Base-by-base conservation (phyloP, 2,329 filamentous ascomycete genomes). In the Paraphaeosphaeria sporulosa region DNA sequence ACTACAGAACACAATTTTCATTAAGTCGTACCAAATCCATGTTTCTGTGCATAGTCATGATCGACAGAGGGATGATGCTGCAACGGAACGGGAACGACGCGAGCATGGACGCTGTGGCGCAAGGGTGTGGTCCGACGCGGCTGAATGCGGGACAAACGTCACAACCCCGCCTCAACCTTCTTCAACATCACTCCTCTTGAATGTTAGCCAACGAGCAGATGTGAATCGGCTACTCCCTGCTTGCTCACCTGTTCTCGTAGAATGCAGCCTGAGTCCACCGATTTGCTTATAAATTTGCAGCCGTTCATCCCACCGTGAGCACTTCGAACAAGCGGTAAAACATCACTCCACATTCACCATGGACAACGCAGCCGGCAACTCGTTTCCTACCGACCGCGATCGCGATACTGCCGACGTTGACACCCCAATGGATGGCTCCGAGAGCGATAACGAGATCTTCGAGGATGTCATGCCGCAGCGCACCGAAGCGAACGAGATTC, bases 251-350 rank as follows among this genome's bases (percentile, higher is more conserved):
- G 19, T 19, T 21, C 30, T 25, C 38, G 17, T 57, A 57, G 49
- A 19, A 61, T 60, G 58, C 53, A 48, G 30, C 15, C 38, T 34
- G 15, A 19, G 42, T 53, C 32, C 5, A 25, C 19, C 8, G 32
- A 40, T 47, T 55, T 52, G 52, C 17, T 38, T 42, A 44, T 48
- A 50, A 15, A 19, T 13, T 36, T 27, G 30, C 55, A 36, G 44
- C 36, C 34, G 15, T 61, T 57, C 43, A 38, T 52, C 53, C 55
- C 59, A 46, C 59, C 59, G 19, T 61, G 59, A 61, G 34, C 48
- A 9, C n/a, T 10, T 44, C 38, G n/a, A 42, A n/a, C 30, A n/a
- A 17, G 6, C n/a, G n/a, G 30, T 42, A 17, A 25, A 34, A 43
- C 51, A 38, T 17, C n/a, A 30, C 27, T 27, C 19, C 27, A 49